Evolutionary conservation across 2,329 filamentous ascomycete species (phyloP), one percentile per base, ranked within the genome.

Genomic region (Xylariaceae sp.): DNA sequence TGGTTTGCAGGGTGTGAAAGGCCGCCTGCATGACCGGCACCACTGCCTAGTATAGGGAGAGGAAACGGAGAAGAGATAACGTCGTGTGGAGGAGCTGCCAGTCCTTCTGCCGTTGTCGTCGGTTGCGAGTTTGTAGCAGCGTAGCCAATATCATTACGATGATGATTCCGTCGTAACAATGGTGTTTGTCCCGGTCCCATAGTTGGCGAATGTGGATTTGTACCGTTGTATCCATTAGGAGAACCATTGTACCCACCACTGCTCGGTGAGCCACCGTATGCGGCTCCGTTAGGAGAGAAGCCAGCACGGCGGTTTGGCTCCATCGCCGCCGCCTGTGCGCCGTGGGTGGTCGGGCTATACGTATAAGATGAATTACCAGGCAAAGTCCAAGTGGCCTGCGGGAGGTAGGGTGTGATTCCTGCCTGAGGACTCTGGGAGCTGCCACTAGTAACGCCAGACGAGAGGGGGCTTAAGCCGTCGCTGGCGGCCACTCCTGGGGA

Each of bases 81-180:
- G 61, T 89, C 87, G 73, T 88, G 91, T 6, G 87, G 81, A 57
- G 88, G 85, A 52, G 84, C 79, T 57, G 89, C 82, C 52, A 93
- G 77, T 47, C 80, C 81, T 68, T 91, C 79, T 23, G 79, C 77
- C 7, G 83, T 80, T 9, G 77, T 71, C 14, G 89, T 87, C 48
- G 86, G 85, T 63, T 81, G 80, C 42, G 81, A 77, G 63, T 77
- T 79, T 63, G 84, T 79, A 61, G 78, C 75, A 61, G 80, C 74
- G 62, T 79, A 82, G 59, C 64, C 49, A 64, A 64, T 60, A 67
- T 70, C 58, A 64, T 67, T 56, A 16, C 12, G 9, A 37, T 37
- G 32, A 16, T 37, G 32, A 16, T 37, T 37, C 14, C 32, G 32
- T 10, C 32, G 32, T 16, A 14, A 37, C 5, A 37, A 37, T 10